Conservation (phyloP, 1,284 basidiomycete genomes). For the Pseudozyma flocculosa region DNA sequence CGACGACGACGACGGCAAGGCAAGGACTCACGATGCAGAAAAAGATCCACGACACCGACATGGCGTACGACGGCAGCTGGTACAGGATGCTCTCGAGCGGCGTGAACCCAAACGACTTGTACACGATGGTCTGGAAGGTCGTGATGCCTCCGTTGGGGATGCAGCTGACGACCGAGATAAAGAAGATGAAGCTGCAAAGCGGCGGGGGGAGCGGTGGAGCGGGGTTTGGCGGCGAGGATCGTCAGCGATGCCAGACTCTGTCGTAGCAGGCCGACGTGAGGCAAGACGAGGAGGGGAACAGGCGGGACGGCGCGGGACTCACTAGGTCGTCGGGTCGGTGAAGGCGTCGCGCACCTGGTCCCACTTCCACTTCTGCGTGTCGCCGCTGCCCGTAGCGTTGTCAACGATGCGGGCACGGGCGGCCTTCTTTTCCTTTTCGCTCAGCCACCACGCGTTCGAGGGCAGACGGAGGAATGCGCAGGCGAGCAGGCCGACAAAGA, state of each 20-base stretch:
- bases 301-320: no score
- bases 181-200: slow-evolving; percentile 40
- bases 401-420: slow-evolving; percentile 48
- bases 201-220: no score
- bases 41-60: slow-evolving; percentile 52
- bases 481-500: slow-evolving; percentile 52
- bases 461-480: slow-evolving; percentile 32
- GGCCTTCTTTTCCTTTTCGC: slow-evolving; percentile 37
- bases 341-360: slow-evolving; percentile 42
- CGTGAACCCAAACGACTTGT: slow-evolving; percentile 38
- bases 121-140: slow-evolving; percentile 46
- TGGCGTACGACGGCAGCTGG: slow-evolving; percentile 46
- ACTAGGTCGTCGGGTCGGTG: slow-evolving; percentile 31
- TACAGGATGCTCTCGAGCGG: slow-evolving; percentile 51
- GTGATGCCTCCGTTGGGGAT: slow-evolving; percentile 40
- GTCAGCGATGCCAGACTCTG: neutral
- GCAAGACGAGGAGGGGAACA: no score
- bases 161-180: slow-evolving; percentile 41
- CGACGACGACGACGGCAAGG: no score
- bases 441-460: slow-evolving; percentile 41
- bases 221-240: no score
- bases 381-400: slow-evolving; percentile 53
- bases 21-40: slow-evolving; percentile 42
- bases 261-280: no score
- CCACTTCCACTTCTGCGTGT: slow-evolving; percentile 48